These are phyloP conservation scores for Penicillium verrucosum DNA, from an alignment of 2,329 filamentous ascomycete genomes.

Conservation along the genomic window DNA sequence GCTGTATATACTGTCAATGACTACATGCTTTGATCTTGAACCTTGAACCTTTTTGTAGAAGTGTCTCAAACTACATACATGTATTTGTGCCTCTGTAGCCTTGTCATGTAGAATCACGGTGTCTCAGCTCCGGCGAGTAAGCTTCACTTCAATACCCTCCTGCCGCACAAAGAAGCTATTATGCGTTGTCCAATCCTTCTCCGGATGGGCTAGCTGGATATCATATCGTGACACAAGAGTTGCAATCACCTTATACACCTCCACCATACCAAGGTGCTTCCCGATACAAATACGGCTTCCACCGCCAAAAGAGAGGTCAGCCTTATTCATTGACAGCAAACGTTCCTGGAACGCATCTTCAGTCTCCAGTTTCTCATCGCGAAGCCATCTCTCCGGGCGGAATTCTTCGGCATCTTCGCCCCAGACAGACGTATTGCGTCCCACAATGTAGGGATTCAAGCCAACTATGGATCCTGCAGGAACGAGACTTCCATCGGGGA, in stretches of 20 bases:
- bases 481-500: conserved; percentile 31
- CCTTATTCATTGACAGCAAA: conserved; percentile 37
- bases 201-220: conserved; percentile 51
- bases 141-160: conserved; percentile 51
- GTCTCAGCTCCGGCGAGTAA: conserved; percentile 3
- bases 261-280: conserved; percentile 53
- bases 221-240: conserved; percentile 51
- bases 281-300: conserved; percentile 56
- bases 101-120: background rate
- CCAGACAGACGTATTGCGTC: conserved; percentile 42
- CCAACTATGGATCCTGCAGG: conserved; percentile 34
- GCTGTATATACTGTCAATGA: conserved; percentile 28
- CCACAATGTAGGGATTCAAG: conserved; percentile 36
- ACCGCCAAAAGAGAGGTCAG: conserved; percentile 49
- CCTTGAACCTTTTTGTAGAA: background rate
- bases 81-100: background rate
- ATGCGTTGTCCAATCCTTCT: conserved; percentile 49
- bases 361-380: conserved; percentile 28
- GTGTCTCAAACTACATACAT: background rate
- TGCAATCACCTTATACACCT: conserved; percentile 59
- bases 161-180: conserved; percentile 61
- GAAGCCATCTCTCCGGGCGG: conserved; percentile 50
- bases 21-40: conserved; percentile 10
- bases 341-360: conserved; percentile 35
- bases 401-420: conserved; percentile 47